Percentiles rank a stretch among this genome's conserved stretches.
These are phyloP conservation scores for Parietichytrium sp. DNA, from an alignment of 108 stramenopile genomes.

Conservation along the genomic window DNA sequence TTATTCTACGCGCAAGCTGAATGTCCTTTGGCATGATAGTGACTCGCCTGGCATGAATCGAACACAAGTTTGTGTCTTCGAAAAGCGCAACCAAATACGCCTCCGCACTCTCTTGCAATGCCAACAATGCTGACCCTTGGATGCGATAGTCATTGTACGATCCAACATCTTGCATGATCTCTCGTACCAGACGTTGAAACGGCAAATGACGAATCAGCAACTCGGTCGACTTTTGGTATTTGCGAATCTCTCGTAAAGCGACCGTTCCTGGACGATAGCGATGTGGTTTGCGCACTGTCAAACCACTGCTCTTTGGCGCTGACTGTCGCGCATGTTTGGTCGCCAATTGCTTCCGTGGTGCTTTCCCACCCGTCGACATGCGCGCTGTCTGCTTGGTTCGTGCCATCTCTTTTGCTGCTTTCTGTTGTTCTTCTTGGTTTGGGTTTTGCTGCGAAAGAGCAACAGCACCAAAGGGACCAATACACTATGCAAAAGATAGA, in stretches of 20 bases:
- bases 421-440: no score
- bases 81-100: slow-evolving; percentile 83
- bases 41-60: slow-evolving; percentile 89
- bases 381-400: slow-evolving; percentile 62
- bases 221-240: slow-evolving; percentile 82
- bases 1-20: slow-evolving; percentile 82
- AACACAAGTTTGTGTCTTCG: slow-evolving; percentile 86
- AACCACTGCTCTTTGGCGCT: slow-evolving; percentile 54
- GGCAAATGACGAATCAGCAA: slow-evolving; percentile 86
- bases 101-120: slow-evolving; percentile 91
- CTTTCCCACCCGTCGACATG: slow-evolving; percentile 60
- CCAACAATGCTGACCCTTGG: slow-evolving; percentile 86
- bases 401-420: slow-evolving; percentile 56
- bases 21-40: slow-evolving; percentile 97
- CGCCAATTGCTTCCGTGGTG: slow-evolving; percentile 49
- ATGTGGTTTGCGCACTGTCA: slow-evolving; percentile 65
- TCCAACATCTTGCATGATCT: slow-evolving; percentile 37
- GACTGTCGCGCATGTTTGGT: slow-evolving; percentile 58
- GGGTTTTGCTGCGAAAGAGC: no score
- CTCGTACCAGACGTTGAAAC: slow-evolving; percentile 73
- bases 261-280: slow-evolving; percentile 75
- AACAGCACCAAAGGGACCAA: no score
- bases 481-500: no score
- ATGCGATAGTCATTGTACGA: slow-evolving; percentile 67
- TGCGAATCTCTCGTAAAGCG: slow-evolving; percentile 87